Evolutionary conservation across 768 basidiomycete species (phyloP).

Genomic region (Boletus barrowsii): DNA sequence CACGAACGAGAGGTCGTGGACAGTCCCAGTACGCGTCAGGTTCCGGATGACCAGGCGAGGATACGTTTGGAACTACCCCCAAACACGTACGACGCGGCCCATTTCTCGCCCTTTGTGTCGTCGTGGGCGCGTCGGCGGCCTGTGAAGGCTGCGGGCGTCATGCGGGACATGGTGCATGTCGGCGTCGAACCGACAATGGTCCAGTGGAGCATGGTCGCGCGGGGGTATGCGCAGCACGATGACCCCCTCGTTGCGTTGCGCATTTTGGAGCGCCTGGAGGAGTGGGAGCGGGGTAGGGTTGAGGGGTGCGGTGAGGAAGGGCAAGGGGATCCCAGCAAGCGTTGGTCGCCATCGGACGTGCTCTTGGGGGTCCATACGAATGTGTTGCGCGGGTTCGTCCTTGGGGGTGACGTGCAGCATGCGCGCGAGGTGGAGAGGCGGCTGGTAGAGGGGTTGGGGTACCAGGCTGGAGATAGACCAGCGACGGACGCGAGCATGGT

Average conservation of each 20-base stretch:
- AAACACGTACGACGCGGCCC: slow-evolving; percentile 32
- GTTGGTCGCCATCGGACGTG: background rate
- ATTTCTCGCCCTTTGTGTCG: slow-evolving; percentile 56
- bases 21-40: too few species aligned
- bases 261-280: slow-evolving; percentile 44
- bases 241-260: slow-evolving; percentile 35
- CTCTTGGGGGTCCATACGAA: slow-evolving; percentile 37
- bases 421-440: slow-evolving; percentile 33
- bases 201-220: slow-evolving; percentile 51
- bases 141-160: slow-evolving; percentile 35
- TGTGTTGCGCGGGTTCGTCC: slow-evolving; percentile 38
- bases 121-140: slow-evolving; percentile 33
- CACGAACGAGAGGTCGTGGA: background rate
- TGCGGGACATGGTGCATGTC: slow-evolving; percentile 51
- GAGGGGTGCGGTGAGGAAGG: background rate
- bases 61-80: slow-evolving; percentile 15
- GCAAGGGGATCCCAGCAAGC: background rate
- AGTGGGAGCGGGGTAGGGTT: background rate
- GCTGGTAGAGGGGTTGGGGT: slow-evolving; percentile 18
- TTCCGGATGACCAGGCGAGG: too few species aligned
- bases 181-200: slow-evolving; percentile 44
- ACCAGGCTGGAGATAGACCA: slow-evolving; percentile 22
- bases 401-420: slow-evolving; percentile 25
- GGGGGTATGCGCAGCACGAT: slow-evolving; percentile 42
- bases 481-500: slow-evolving; percentile 23